Conservation (phyloP, 495 filamentous ascomycete species). For the Penicillium herquei region DNA sequence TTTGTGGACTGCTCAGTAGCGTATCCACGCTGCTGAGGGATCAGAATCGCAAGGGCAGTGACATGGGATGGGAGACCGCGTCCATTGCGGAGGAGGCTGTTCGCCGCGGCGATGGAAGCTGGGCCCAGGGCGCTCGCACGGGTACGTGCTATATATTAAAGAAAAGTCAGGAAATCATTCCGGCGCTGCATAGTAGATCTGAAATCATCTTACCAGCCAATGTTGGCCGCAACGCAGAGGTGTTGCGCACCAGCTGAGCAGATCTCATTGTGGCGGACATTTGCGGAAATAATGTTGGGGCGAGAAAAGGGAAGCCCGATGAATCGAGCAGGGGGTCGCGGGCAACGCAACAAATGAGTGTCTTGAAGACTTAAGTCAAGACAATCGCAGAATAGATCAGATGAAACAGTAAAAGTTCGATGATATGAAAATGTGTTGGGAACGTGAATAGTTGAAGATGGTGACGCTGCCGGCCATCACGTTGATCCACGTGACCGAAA, state of each 20-base stretch:
- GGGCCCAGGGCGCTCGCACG: conserved; percentile 38
- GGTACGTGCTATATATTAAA: conserved; percentile 27
- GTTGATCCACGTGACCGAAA: conserved; percentile 30
- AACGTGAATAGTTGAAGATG: conserved; percentile 18
- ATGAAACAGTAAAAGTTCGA: conserved; percentile 2
- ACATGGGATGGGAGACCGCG: conserved; percentile 58
- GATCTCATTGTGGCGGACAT: conserved; percentile 48
- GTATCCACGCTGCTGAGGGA: conserved; percentile 58
- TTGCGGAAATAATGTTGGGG: conserved; percentile 32
- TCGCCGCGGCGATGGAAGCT: conserved; percentile 34
- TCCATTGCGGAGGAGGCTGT: conserved; percentile 56
- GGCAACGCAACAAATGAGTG: conserved; percentile 23
- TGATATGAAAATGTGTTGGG: conserved; percentile 1
- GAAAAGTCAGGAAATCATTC: conserved; percentile 9
- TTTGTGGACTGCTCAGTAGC: conserved; percentile 70
- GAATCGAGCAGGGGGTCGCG: conserved; percentile 25
- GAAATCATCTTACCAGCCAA: conserved; percentile 26
- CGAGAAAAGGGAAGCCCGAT: conserved; percentile 27
- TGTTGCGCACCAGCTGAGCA: conserved; percentile 42
- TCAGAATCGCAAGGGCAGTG: conserved; percentile 62
- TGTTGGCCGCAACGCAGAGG: conserved; percentile 33
- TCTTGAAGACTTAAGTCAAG: neutral
- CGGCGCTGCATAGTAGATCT: neutral
- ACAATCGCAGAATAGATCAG: conserved; percentile 6
- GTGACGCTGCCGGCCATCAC: conserved; percentile 27